Evolutionary conservation across 129 eudicot species (phyloP), one percentile per base, ranked within the genome.

Genomic region (Erigeron canadensis): DNA sequence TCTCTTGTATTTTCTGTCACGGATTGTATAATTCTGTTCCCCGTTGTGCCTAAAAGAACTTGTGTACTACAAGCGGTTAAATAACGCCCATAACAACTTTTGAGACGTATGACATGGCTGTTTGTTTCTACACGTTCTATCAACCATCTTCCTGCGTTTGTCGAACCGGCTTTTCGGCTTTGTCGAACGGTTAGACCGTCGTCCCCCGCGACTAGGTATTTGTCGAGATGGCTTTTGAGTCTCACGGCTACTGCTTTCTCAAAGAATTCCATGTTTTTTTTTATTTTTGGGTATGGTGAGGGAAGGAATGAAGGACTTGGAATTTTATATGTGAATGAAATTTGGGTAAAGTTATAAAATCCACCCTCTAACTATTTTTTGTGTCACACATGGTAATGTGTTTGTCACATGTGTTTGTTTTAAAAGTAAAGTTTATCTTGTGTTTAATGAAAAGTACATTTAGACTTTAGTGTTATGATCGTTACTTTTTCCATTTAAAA

Each of bases 191-290:
- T 77, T n/a, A 67, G 55, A 11, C 70, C 76, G 81, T 94, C 93
- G 42, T 89, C 99, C 44, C 85, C 94, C 71, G 97, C 97, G 23
- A 87, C 70, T 13, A 94, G 75, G 84, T 85, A 94, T 46, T 94
- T 94, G 84, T 89, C 85, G 8, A 89, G 75, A 79, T 86, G 96
- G 82, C 90, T 83, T 28, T 72, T 79, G 10, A 94, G 93, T 65
- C 71, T 87, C 0, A 94, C 96, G 23, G 89, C 96, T 22, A 75
- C 74, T 6, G 89, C 71, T 62, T 89, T 82, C 67, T 64, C 67
- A 61, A 89, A 83, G 40, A 89, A 82, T 61, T 92, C 98, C 98
- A 92, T 91, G 57, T 38, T 41, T 34, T 51, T 77, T 62, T 43
- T 15, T 60, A 22, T 11, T 23, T 59, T 0, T 57, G 9, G 13